Conservation (phyloP, 73 alveolate species). For the Paramecium sexaurelia region DNA sequence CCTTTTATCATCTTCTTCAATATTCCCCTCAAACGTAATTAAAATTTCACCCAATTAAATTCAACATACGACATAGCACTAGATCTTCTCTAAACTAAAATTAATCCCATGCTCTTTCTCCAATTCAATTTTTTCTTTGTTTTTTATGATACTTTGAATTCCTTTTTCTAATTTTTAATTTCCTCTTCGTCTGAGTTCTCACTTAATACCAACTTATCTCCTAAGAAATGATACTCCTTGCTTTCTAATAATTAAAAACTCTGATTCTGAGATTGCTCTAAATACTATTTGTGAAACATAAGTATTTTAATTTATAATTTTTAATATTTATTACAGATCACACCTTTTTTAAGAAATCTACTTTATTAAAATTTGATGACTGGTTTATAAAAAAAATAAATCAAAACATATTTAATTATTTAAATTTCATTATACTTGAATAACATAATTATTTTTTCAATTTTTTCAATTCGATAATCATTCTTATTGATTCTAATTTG, state of each 20-base stretch:
- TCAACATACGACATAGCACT: not conserved
- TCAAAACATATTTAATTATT: not conserved
- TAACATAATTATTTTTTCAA: not conserved
- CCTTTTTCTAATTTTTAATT: not conserved
- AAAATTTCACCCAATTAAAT: not conserved
- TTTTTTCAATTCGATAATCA: not conserved
- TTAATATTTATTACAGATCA: not conserved
- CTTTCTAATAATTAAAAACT: not conserved
- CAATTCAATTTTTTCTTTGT: not conserved
- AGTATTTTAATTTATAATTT: not conserved
- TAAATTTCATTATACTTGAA: not conserved
- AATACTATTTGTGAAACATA: not conserved
- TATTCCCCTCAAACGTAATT: not conserved
- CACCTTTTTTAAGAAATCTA: not conserved
- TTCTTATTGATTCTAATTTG: not conserved
- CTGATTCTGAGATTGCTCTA: not conserved
- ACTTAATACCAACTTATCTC: not conserved
- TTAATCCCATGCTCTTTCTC: not conserved
- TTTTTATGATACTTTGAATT: not conserved
- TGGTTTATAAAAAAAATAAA: not conserved
- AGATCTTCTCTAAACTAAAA: not conserved
- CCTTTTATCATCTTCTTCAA: not conserved
- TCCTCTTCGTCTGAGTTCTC: conserved; percentile 32
- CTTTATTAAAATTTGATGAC: not conserved
- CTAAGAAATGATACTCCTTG: not conserved